Percentiles rank a stretch among this genome's conserved stretches.
phyloP scores from a whole-genome alignment of 805 yeast species.

The Candida alai region DNA sequence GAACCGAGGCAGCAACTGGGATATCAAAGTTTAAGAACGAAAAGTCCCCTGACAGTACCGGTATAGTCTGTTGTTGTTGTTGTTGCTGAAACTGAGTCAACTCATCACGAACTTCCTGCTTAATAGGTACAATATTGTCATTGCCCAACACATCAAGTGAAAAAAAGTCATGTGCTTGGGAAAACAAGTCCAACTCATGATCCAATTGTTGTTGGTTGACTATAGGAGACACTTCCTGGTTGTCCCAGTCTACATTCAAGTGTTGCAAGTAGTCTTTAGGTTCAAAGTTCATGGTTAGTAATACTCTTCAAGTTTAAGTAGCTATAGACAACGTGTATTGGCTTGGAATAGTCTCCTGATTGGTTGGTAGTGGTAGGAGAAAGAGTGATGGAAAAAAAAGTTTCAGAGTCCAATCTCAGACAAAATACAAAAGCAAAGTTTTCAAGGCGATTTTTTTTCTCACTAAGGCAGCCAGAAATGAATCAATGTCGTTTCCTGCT shows the following conservation, averaged over 20 bases:
- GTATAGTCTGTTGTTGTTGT: slow-evolving; percentile 2
- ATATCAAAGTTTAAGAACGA: slow-evolving; percentile 4
- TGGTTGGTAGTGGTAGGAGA: slow-evolving; percentile 1
- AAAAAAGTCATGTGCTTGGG: slow-evolving; percentile 18
- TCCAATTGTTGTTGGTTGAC: slow-evolving; percentile 10
- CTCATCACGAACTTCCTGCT: slow-evolving; percentile 6
- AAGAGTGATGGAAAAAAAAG: slow-evolving; percentile 4
- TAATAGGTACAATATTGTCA: slow-evolving; percentile 11
- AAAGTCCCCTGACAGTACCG: slow-evolving; percentile 2
- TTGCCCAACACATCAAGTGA: slow-evolving; percentile 11
- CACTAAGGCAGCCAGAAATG: too few relatives aligned
- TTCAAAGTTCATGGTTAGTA: slow-evolving; percentile 34
- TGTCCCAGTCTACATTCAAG: slow-evolving; percentile 34
- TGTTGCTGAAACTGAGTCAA: background rate
- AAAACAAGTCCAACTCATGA: slow-evolving; percentile 36
- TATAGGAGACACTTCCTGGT: slow-evolving; percentile 9
- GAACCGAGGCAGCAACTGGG: background rate
- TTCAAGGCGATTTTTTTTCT: too few relatives aligned
- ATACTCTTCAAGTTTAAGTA: too few relatives aligned
- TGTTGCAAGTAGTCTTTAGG: slow-evolving; percentile 39
- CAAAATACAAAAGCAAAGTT: too few relatives aligned
- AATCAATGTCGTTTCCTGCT: too few relatives aligned
- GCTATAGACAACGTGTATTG: too few relatives aligned
- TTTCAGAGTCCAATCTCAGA: too few relatives aligned
- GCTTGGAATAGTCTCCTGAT: too few relatives aligned